Conservation (phyloP, 2,329 filamentous ascomycete species). For the Aureobasidium sp. region DNA sequence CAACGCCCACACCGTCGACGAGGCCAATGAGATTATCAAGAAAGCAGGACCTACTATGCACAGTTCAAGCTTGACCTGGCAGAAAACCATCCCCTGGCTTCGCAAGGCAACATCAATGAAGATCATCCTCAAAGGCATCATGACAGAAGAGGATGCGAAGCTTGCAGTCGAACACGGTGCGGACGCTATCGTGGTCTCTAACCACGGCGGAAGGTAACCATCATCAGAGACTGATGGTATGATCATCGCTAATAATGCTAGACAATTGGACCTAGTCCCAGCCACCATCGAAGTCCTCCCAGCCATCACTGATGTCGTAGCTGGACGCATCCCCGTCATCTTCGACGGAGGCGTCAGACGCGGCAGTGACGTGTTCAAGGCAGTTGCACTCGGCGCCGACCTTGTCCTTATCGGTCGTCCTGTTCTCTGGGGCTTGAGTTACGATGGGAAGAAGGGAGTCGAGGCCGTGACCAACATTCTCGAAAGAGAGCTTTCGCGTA, state of each 20-base stretch:
- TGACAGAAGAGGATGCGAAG: constrained; percentile 33
- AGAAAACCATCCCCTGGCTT: constrained; percentile 41
- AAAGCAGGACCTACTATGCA: constrained; percentile 5
- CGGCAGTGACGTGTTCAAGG: constrained; percentile 48
- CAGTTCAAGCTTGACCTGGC: constrained; percentile 33
- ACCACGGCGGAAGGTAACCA: background rate
- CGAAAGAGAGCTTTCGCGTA: constrained; percentile 16
- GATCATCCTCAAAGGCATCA: constrained; percentile 39
- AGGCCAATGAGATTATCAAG: constrained; percentile 9
- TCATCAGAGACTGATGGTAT: background rate
- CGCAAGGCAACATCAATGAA: constrained; percentile 36
- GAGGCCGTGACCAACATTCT: constrained; percentile 14
- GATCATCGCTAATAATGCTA: constrained; percentile 40
- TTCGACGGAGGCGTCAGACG: constrained; percentile 49
- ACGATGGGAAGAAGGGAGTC: constrained; percentile 15
- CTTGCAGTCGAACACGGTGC: constrained; percentile 35
- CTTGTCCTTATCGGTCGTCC: constrained; percentile 22
- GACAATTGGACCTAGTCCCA: constrained; percentile 40
- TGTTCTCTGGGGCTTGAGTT: constrained; percentile 15
- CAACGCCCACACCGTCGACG: constrained; percentile 1
- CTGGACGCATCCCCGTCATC: constrained; percentile 43
- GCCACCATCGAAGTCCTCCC: constrained; percentile 38
- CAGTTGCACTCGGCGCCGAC: constrained; percentile 39
- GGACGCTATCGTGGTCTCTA: constrained; percentile 40
- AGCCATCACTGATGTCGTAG: constrained; percentile 22